These are phyloP conservation scores for Xylariaceae sp. DNA, from an alignment of 2,329 filamentous ascomycete genomes.

Conservation along the genomic window DNA sequence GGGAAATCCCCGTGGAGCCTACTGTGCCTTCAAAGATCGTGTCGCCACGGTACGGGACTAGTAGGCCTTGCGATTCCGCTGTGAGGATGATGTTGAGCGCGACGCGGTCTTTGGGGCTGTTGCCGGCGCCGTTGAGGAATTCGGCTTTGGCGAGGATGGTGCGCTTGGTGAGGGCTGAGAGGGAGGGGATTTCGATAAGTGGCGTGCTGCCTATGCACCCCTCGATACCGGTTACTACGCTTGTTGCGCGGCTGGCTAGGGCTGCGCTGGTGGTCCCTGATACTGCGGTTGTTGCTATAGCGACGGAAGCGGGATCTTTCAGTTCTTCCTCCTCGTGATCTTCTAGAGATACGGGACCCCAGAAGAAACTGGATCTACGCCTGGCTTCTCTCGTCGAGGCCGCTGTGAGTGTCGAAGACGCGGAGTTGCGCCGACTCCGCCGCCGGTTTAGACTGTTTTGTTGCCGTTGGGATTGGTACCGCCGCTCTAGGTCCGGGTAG, in stretches of 20 bases:
- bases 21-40: slow-evolving; percentile 98
- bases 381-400: slow-evolving; percentile 15
- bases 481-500: slow-evolving; percentile 68
- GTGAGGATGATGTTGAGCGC: slow-evolving; percentile 82
- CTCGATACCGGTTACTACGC: slow-evolving; percentile 75
- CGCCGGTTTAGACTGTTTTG: slow-evolving; percentile 28
- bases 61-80: slow-evolving; percentile 72
- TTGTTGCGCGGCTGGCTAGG: slow-evolving; percentile 19
- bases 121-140: slow-evolving; percentile 91
- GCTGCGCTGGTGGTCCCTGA: slow-evolving; percentile 20
- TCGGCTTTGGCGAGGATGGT: slow-evolving; percentile 91
- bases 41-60: slow-evolving; percentile 78
- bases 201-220: slow-evolving; percentile 92
- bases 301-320: no score
- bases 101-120: slow-evolving; percentile 91
- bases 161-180: slow-evolving; percentile 83
- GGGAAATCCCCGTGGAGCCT: slow-evolving; percentile 90
- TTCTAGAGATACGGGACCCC: slow-evolving; percentile 51
- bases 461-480: slow-evolving; percentile 52
- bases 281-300: no score
- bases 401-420: slow-evolving; percentile 7
- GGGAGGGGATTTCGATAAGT: slow-evolving; percentile 76
- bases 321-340: slow-evolving; percentile 49
- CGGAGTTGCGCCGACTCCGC: slow-evolving; percentile 6
- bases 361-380: slow-evolving; percentile 42